These are phyloP conservation scores for Harringtonia aguacate DNA, from an alignment of 2,329 filamentous ascomycete genomes.

Conservation along the genomic window DNA sequence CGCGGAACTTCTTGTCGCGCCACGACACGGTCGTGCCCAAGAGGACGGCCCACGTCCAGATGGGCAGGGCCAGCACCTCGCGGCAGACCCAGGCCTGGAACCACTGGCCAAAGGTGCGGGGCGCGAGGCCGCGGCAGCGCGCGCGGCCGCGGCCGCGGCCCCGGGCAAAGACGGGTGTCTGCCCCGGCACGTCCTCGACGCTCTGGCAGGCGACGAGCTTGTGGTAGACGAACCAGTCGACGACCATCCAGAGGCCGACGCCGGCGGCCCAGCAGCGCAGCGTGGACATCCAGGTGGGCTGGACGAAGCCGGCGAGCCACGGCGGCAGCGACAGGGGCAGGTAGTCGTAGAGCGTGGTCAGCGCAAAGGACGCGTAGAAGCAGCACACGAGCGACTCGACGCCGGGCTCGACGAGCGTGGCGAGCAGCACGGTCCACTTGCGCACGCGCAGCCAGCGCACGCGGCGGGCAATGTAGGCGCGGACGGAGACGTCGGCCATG, in stretches of 20 bases:
- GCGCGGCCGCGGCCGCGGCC: constrained; percentile 23
- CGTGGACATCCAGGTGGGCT: constrained; percentile 59
- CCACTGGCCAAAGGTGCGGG: constrained; percentile 59
- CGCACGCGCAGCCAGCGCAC: constrained; percentile 86
- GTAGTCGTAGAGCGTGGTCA: constrained; percentile 58
- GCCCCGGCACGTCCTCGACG: constrained; percentile 52
- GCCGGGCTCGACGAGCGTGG: constrained; percentile 85
- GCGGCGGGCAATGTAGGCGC: constrained; percentile 67
- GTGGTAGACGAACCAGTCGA: constrained; percentile 65
- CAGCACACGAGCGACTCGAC: constrained; percentile 83
- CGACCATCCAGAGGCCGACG: constrained; percentile 58
- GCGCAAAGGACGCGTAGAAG: constrained; percentile 65
- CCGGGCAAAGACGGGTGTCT: constrained; percentile 62
- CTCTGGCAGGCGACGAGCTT: constrained; percentile 64
- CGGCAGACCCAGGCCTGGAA: constrained; percentile 73
- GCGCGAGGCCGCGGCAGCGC: constrained; percentile 25
- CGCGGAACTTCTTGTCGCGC: constrained; percentile 73
- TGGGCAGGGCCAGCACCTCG: constrained; percentile 71
- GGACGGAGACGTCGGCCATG: constrained; percentile 68
- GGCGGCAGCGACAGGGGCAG: constrained; percentile 29
- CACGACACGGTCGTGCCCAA: constrained; percentile 82
- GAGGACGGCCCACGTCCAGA: constrained; percentile 84
- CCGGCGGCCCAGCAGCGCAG: constrained; percentile 53
- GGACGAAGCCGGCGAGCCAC: constrained; percentile 32
- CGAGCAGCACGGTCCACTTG: constrained; percentile 85